These are phyloP conservation scores for Trametes maxima DNA, from an alignment of 768 basidiomycete species.

Conservation along the genomic window DNA sequence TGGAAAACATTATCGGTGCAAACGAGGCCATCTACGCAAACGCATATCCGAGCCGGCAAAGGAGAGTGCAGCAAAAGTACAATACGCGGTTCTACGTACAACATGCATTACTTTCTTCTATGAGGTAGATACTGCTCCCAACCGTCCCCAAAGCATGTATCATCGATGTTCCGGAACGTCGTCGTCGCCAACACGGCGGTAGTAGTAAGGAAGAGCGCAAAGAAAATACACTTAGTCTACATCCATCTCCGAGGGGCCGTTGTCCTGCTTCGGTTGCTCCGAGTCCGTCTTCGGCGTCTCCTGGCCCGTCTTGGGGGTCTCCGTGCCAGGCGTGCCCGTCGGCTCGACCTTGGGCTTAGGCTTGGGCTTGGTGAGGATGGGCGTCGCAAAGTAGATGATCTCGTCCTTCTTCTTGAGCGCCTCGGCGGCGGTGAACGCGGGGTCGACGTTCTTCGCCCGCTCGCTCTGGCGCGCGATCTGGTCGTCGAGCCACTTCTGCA, in stretches of 20 bases:
- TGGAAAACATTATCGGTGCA: too few relatives aligned
- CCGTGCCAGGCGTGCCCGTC: conserved; percentile 47
- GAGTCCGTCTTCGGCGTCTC: conserved; percentile 48
- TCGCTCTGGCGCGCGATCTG: conserved; percentile 85
- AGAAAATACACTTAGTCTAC: conserved; percentile 56
- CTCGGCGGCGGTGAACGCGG: conserved; percentile 79
- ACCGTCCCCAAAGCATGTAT: conserved; percentile 8
- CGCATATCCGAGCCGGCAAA: not conserved
- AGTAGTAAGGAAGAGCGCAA: not conserved
- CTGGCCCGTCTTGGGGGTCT: conserved; percentile 71
- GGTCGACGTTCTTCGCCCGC: conserved; percentile 85
- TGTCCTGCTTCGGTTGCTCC: conserved; percentile 36
- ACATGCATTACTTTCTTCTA: conserved; percentile 25
- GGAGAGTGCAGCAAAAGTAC: conserved; percentile 15
- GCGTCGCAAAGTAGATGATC: conserved; percentile 83
- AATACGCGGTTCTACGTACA: conserved; percentile 24
- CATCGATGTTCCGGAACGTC: not conserved
- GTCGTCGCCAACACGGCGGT: too few relatives aligned
- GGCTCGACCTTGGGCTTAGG: conserved; percentile 71
- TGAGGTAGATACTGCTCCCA: conserved; percentile 18
- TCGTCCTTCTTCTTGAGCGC: conserved; percentile 93
- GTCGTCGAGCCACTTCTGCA: conserved; percentile 97
- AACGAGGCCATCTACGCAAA: too few relatives aligned
- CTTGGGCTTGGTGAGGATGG: conserved; percentile 91
- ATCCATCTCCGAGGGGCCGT: conserved; percentile 80